These are phyloP conservation scores for Steccherinum ochraceum DNA, from an alignment of 768 basidiomycete species.

Conservation along the genomic window DNA sequence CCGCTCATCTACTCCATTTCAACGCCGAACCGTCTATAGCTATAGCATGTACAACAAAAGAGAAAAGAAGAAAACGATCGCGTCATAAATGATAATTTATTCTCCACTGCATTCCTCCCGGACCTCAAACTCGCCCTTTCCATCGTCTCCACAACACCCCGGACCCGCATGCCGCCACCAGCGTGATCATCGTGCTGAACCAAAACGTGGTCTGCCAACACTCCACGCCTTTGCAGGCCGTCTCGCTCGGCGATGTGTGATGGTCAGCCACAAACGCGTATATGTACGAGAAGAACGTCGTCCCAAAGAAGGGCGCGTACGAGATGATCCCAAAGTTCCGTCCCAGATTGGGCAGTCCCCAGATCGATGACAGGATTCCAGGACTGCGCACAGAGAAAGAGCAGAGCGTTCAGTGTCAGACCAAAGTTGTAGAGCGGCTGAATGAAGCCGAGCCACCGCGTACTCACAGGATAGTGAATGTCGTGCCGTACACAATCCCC, in stretches of 20 bases:
- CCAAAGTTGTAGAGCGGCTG: not conserved
- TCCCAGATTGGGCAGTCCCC: slow-evolving; percentile 64
- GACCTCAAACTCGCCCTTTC: slow-evolving; percentile 53
- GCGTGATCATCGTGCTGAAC: slow-evolving; percentile 36
- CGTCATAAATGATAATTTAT: no score
- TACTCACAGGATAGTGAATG: slow-evolving; percentile 67
- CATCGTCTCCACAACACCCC: slow-evolving; percentile 57
- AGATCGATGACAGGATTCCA: slow-evolving; percentile 62
- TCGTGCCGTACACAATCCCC: slow-evolving; percentile 62
- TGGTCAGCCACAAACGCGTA: slow-evolving; percentile 64
- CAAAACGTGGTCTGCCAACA: slow-evolving; percentile 71
- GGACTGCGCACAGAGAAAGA: slow-evolving; percentile 43
- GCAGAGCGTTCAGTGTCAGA: not conserved
- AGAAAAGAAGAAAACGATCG: no score
- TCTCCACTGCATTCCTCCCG: no score
- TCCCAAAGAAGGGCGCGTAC: slow-evolving; percentile 72
- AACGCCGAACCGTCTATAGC: no score
- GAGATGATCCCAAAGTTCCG: slow-evolving; percentile 74
- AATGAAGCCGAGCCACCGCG: not conserved
- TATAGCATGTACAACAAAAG: no score
- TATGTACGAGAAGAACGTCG: slow-evolving; percentile 70
- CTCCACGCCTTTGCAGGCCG: slow-evolving; percentile 46
- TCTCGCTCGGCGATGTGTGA: slow-evolving; percentile 33
- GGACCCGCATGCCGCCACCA: slow-evolving; percentile 38
- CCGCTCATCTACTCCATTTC: no score